Conservation (phyloP, 148 eudicot genomes). For the Gaultheria prostrata region DNA sequence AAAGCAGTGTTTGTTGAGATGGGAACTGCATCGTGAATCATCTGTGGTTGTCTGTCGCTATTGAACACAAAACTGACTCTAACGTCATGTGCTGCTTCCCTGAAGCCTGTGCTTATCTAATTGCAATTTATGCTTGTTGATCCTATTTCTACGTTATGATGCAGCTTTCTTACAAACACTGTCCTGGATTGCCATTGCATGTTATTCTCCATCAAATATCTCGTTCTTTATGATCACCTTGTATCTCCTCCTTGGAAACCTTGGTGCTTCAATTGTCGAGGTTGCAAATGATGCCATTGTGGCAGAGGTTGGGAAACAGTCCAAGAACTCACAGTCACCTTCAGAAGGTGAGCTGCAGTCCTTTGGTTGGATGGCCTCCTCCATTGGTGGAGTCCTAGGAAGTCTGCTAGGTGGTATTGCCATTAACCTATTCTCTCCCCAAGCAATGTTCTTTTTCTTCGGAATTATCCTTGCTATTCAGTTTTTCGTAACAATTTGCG, state of each 20-base stretch:
- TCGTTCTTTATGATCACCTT: slow-evolving; percentile 62
- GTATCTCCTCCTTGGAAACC: slow-evolving; percentile 78
- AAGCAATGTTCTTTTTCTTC: slow-evolving; percentile 47
- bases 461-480: slow-evolving; percentile 55
- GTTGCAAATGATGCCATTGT: slow-evolving; percentile 97
- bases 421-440: slow-evolving; percentile 49
- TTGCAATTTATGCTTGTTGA: not conserved
- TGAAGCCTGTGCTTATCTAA: not conserved
- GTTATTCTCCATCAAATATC: slow-evolving; percentile 50
- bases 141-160: slow-evolving; percentile 1
- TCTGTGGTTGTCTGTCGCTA: not conserved
- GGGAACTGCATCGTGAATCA: not conserved
- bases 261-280: slow-evolving; percentile 86
- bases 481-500: slow-evolving; percentile 44
- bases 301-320: slow-evolving; percentile 66
- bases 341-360: slow-evolving; percentile 76
- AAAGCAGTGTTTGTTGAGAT: not conserved
- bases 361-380: slow-evolving; percentile 87
- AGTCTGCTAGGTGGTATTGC: slow-evolving; percentile 68
- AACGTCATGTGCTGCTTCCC: not conserved
- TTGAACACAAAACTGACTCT: not conserved
- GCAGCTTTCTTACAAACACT: slow-evolving; percentile 86
- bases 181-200: slow-evolving; percentile 77
- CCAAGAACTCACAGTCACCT: slow-evolving; percentile 37
- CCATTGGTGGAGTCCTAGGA: slow-evolving; percentile 81